A percentile compares a stretch with the other conserved stretches of the same genome.
phyloP scores from a whole-genome alignment of 371 early-diverging fungal genomes.

The Mycotypha africana region DNA sequence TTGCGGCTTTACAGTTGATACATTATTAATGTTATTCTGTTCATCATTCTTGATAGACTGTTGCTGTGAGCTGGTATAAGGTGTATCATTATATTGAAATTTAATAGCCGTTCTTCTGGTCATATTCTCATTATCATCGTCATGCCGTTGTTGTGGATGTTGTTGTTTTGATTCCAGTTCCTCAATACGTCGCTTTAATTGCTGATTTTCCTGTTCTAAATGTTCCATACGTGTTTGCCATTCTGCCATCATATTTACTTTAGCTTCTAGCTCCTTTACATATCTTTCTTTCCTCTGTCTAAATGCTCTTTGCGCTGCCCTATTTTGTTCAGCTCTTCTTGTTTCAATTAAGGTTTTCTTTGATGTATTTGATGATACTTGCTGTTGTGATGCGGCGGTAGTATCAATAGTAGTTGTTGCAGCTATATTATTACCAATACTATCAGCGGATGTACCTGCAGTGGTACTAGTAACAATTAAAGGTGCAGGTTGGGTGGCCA shows the following conservation, averaged over 20 bases:
- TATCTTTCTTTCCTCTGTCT: slow-evolving; percentile 69
- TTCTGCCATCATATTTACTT: slow-evolving; percentile 39
- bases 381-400: too few species aligned
- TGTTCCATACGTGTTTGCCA: slow-evolving; percentile 23
- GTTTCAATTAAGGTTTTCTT: slow-evolving; percentile 17
- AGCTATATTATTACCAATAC: too few species aligned
- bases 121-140: slow-evolving; percentile 4
- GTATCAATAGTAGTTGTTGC: too few species aligned
- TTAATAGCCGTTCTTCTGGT: slow-evolving; percentile 1
- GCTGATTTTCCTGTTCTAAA: slow-evolving; percentile 30
- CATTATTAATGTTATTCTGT: not conserved
- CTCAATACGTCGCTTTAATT: slow-evolving; percentile 17
- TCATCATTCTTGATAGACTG: too few species aligned
- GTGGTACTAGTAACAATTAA: too few species aligned
- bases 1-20: not conserved
- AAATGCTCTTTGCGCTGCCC: slow-evolving; percentile 68
- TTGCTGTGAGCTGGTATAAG: slow-evolving; percentile 1
- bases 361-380: too few species aligned
- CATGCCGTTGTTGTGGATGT: too few species aligned
- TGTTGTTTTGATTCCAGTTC: too few species aligned
- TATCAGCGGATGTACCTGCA: too few species aligned
- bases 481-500: too few species aligned
- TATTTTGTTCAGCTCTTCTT: slow-evolving; percentile 59
- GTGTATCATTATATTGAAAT: not conserved
- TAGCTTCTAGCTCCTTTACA: slow-evolving; percentile 60